Base-by-base conservation (phyloP, 2,329 filamentous ascomycete genomes). In the Septoria linicola region DNA sequence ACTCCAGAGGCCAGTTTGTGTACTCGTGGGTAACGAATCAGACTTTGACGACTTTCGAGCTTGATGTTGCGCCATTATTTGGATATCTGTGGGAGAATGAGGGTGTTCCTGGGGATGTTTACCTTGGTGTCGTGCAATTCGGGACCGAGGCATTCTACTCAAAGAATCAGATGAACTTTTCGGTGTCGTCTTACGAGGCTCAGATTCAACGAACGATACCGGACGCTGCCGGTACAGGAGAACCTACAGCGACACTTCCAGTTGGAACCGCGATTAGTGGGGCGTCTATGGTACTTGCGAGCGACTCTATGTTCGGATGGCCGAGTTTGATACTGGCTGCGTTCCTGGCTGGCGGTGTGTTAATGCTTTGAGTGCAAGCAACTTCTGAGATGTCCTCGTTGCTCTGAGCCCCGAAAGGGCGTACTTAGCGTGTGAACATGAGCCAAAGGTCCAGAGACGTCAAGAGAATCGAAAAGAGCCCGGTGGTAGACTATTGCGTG, bases 1-100 rank as follows among this genome's bases (percentile, higher is more conserved):
- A 59, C 31, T 37, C 40, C 27, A 50, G 47, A 23, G 54, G 57
- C 3, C 57, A 59, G 31, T 34, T 32, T 11, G 57, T 59, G 30
- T 55, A 51, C 42, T 53, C 54, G 5, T 59, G 57, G 57, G 37
- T 59, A 16, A 51, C 57, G 10, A 55, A 59, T 42, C 27, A 45
- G 20, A 59, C 54, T 3, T 27, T 57, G 39, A 50, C 57, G 4
- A 31, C 34, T 4, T 55, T 59, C 43, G 20, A 51, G 20, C 41
- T 59, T 21, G 54, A 59, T 34, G 47, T 57, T 36, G 57, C 57
- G 11, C 57, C 57, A 16, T 40, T 59, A 19, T 40, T 59, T 5
- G 46, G 49, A 11, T 55, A 53, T 17, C 41, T 59, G 2, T 34
- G 30, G 10, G 14, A 49, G 14, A 20, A 45, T 31, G 46, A 53